Conservation (phyloP, 106 monocot species). For the Dendrobium officinale region DNA sequence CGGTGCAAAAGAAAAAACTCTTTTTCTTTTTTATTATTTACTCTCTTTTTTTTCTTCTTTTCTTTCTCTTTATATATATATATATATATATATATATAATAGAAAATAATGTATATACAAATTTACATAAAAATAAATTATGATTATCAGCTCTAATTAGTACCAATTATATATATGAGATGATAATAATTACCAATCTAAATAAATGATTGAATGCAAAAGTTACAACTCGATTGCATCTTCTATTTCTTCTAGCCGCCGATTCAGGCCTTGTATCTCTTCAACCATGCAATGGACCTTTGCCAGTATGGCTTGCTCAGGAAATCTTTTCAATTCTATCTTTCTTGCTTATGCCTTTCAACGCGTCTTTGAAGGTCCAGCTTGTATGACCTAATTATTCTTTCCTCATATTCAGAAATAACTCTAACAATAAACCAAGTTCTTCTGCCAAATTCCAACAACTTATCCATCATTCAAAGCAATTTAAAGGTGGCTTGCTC, state of each 20-base stretch:
- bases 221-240: too few relatives aligned
- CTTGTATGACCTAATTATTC: conserved; percentile 68
- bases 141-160: too few relatives aligned
- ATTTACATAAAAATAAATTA: too few relatives aligned
- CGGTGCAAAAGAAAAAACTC: too few relatives aligned
- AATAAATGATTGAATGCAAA: too few relatives aligned
- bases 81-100: too few relatives aligned
- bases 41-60: too few relatives aligned
- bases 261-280: conserved; percentile 81
- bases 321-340: conserved; percentile 37
- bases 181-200: too few relatives aligned
- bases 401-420: conserved; percentile 84
- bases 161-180: too few relatives aligned
- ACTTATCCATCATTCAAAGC: conserved; percentile 47
- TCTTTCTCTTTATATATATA: too few relatives aligned
- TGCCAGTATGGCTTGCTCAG: conserved; percentile 67
- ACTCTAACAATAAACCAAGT: conserved; percentile 73
- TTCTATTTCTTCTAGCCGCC: conserved; percentile 62
- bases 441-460: conserved; percentile 74
- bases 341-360: conserved; percentile 74
- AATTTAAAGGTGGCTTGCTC: neutral
- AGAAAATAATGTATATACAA: too few relatives aligned
- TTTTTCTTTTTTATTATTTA: too few relatives aligned
- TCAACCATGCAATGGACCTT: conserved; percentile 83
- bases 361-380: conserved; percentile 72